Base-by-base conservation (phyloP, 257 asterid genomes). In the Knoxia roxburghii region DNA sequence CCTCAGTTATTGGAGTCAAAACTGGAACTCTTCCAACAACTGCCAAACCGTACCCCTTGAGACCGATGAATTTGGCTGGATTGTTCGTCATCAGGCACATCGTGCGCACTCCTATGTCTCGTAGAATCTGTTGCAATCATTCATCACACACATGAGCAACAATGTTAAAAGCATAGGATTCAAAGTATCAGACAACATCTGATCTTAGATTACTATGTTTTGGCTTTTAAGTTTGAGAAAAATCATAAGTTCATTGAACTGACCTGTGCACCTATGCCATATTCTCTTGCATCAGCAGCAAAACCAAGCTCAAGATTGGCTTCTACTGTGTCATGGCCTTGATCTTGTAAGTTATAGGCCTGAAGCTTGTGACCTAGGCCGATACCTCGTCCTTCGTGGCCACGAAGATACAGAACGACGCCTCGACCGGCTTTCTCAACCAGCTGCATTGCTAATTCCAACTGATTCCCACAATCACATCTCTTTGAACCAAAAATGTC, bases 71-170 rank as follows among this genome's bases (percentile, higher is more conserved):
- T 68, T 90, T 90, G 32, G 96, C 96, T 0, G 96, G 97, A 68
- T 90, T 90, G 79, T 90, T 90, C 3, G 97, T 90, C 97, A 90
- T 90, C 14, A 90, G 81, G 21, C 86, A 78, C 95, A 90, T 90
- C 0, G 97, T 90, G 62, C 81, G 85, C 21, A 90, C 84, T 26
- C 97, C 96, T 30, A 90, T 70, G 67, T 90, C 97, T 40, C 87
- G 80, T 35, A 88, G 78, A 72, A 90, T 90, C 95, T 87, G 83
- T 75, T 58, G 51, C 41, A 57, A 61, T 68, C 64, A 58, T 26
- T 49, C 14, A 23, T 21, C 4, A 58, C 63, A 39, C 55, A 26
- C 53, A 40, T 59, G 53, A 35, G 24, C 6, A 30, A 15, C 48
- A 64, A 11, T 63, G 32, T 32, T 61, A 24, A 37, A n/a, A n/a